phyloP scores from a whole-genome alignment of 306 rosid genomes.

The Sesbania bispinosa region DNA sequence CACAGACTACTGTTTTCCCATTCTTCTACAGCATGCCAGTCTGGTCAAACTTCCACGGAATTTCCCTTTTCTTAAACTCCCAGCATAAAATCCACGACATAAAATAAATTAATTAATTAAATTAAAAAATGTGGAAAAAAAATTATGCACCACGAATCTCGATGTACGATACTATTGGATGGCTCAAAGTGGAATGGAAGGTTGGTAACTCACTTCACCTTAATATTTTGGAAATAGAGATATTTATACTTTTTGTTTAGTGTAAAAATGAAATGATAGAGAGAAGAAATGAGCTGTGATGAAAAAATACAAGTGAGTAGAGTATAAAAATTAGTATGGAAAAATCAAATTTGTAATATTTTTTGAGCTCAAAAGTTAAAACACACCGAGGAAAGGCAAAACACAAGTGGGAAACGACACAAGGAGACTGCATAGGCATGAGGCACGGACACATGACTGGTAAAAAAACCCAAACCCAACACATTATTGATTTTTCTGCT shows the following conservation, averaged over 20 bases:
- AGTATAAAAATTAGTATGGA: too few species aligned
- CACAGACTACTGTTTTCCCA: background rate
- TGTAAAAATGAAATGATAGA: too few species aligned
- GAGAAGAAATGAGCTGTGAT: too few species aligned
- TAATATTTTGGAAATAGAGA: too few species aligned
- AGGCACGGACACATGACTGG: background rate
- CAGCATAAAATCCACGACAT: too few species aligned
- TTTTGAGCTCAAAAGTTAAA: too few species aligned
- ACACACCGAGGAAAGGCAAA: background rate
- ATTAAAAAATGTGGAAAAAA: background rate
- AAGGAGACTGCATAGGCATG: background rate
- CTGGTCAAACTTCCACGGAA: background rate
- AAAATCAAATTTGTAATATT: too few species aligned
- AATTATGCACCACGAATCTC: conserved; percentile 13
- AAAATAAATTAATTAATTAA: background rate
- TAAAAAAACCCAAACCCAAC: background rate
- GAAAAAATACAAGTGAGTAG: too few species aligned
- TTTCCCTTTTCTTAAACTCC: background rate
- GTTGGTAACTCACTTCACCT: background rate
- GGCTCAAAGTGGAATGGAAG: background rate
- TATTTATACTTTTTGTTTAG: too few species aligned
- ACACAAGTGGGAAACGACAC: background rate
- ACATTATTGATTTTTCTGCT: background rate
- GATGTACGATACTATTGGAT: background rate
- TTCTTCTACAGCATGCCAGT: background rate